These are phyloP conservation scores for Pistacia atlantica DNA, from an alignment of 345 rosid species.

Conservation along the genomic window DNA sequence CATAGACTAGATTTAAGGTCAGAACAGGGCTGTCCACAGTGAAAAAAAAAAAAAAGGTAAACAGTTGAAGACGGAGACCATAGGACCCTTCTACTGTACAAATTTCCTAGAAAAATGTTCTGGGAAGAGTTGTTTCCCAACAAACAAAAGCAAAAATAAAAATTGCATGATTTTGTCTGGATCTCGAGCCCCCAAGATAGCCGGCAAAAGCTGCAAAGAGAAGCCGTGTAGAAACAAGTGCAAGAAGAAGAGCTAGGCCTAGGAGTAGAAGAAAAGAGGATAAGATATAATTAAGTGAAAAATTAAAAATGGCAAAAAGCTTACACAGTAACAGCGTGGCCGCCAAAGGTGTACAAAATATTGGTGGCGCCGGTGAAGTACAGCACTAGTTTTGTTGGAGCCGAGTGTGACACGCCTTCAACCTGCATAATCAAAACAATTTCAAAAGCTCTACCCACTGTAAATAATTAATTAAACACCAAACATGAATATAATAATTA, in stretches of 20 bases:
- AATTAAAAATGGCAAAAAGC: conserved; percentile 21
- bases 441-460: neutral
- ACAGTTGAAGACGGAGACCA: neutral
- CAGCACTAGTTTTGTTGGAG: conserved; percentile 78
- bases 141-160: conserved; percentile 15
- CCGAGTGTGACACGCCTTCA: conserved; percentile 72
- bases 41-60: conserved; percentile 2
- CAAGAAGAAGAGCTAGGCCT: neutral
- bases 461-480: neutral
- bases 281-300: neutral
- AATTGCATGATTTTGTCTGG: conserved; percentile 47
- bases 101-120: conserved; percentile 21
- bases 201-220: conserved; percentile 93
- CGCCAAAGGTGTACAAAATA: conserved; percentile 95
- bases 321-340: conserved; percentile 99
- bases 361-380: conserved; percentile 99
- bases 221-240: conserved; percentile 63
- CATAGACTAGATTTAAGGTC: conserved; percentile 13
- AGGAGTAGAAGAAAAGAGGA: neutral
- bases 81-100: conserved; percentile 19
- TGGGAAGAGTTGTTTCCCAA: conserved; percentile 11
- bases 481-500: neutral
- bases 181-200: conserved; percentile 47
- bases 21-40: conserved; percentile 14
- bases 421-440: conserved; percentile 31